These are phyloP conservation scores for Kwoniella dendrophila DNA, from an alignment of 768 basidiomycete species.

Conservation along the genomic window DNA sequence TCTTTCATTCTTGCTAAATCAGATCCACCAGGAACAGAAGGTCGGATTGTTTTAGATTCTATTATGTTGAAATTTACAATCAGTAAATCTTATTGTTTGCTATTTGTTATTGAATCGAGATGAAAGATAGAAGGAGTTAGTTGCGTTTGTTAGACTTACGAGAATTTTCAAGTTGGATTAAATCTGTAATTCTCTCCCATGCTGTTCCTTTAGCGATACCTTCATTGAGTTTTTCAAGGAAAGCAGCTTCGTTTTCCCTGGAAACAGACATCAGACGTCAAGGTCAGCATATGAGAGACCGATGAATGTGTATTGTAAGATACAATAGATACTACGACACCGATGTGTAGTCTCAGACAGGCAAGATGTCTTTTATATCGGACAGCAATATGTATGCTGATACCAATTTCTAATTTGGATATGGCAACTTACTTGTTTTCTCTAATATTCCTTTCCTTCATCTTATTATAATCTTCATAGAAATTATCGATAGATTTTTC, in stretches of 20 bases:
- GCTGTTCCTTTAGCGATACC: conserved; percentile 86
- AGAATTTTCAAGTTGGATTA: conserved; percentile 88
- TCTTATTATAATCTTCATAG: conserved; percentile 64
- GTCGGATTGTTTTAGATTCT: conserved; percentile 89
- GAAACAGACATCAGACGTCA: not conserved
- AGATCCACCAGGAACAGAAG: conserved; percentile 81
- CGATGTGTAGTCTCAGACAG: too few species aligned
- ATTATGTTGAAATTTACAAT: not conserved
- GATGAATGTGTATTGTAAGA: not conserved
- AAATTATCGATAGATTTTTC: conserved; percentile 53
- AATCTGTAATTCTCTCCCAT: conserved; percentile 88
- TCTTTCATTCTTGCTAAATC: conserved; percentile 91
- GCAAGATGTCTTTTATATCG: too few species aligned
- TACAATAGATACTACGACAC: too few species aligned
- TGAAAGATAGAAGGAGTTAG: not conserved
- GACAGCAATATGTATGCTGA: too few species aligned
- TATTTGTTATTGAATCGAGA: too few species aligned
- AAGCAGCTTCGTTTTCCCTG: conserved; percentile 86
- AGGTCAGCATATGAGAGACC: not conserved
- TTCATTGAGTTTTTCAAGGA: conserved; percentile 70
- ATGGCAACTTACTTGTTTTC: conserved; percentile 84
- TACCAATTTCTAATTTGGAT: too few species aligned
- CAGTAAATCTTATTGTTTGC: too few species aligned
- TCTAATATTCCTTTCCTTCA: conserved; percentile 86
- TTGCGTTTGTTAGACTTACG: conserved; percentile 58